Evolutionary conservation across 2,329 filamentous ascomycete genomes (phyloP), one percentile per base, ranked within the genome.

Genomic region (Dactylella cylindrospora): DNA sequence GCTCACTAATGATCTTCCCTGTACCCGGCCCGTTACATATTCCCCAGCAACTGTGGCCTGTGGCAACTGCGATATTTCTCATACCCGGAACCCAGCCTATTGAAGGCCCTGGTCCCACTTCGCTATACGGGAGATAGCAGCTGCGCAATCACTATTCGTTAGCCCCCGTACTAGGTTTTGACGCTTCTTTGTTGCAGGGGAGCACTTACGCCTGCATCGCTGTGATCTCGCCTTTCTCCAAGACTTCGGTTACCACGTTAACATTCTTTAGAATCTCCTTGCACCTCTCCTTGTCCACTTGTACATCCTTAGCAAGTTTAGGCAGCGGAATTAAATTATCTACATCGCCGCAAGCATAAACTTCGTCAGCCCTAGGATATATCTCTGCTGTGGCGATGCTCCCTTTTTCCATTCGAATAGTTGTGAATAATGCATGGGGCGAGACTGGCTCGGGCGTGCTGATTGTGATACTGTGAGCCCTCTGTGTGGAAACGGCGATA

Each of bases 41-140:
- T 0, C 93, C 93, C 93, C 93, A 98, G 75, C 91, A 97, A 1
- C 90, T 95, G 76, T 98, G 93, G 0, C 93, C 93, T 0, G 88
- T 80, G 0, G 93, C 93, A 60, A 97, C 77, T 72, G 86, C 84
- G 35, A 97, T 70, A 0, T 90, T 90, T 5, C 82, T 80, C 0
- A 85, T 81, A 1, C 80, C 79, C 5, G 90, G 90, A 47, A 79
- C 76, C 0, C 93, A 93, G 19, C 97, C 80, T 43, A 97, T 73
- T 3, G 93, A 91, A 0, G 82, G 83, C n/a, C 84, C 81, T 8
- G 69, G 73, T 17, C 73, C 74, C 2, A 74, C 72, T 50, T 71
- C 74, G 60, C 90, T 86, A 66, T 85, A 86, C 0, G 93, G 93
- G 43, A 98, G 76, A 73, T 98, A 98, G 74, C 93, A 98, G 19